These are phyloP conservation scores for Ceratobasidium sp. DNA, from an alignment of 1,284 basidiomycete species.

Conservation along the genomic window DNA sequence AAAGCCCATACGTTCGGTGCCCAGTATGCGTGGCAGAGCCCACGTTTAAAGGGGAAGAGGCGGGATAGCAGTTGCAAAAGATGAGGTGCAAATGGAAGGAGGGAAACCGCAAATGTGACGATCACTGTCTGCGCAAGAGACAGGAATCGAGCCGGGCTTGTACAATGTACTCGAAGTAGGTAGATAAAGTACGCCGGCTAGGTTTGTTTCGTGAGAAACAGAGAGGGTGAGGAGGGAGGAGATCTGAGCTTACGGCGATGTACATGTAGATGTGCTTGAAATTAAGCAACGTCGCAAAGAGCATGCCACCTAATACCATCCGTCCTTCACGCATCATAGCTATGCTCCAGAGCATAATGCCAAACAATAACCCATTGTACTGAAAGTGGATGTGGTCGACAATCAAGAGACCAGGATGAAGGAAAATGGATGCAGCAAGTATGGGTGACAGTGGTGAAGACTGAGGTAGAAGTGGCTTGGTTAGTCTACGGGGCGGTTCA, in stretches of 20 bases:
- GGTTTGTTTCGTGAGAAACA: conserved; percentile 9
- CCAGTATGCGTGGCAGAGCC: conserved; percentile 97
- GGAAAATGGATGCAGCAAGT: conserved; percentile 84
- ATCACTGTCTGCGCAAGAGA: conserved; percentile 87
- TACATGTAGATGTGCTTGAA: conserved; percentile 99
- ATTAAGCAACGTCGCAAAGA: conserved; percentile 91
- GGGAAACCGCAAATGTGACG: conserved; percentile 80
- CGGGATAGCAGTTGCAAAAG: conserved; percentile 86
- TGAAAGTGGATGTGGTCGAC: conserved; percentile 98
- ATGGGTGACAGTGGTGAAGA: conserved; percentile 68
- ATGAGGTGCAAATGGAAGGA: conserved; percentile 90
- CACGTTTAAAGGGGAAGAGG: conserved; percentile 94
- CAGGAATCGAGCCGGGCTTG: conserved; percentile 80
- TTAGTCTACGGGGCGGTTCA: conserved; percentile 67
- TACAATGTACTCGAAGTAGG: conserved; percentile 87
- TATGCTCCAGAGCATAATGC: conserved; percentile 92
- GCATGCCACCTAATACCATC: conserved; percentile 82
- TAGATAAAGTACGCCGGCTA: conserved; percentile 94
- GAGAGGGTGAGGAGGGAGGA: conserved; percentile 16
- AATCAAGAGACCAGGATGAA: conserved; percentile 94
- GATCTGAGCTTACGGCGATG: conserved; percentile 74
- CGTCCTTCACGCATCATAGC: conserved; percentile 87
- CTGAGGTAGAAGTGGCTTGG: conserved; percentile 74
- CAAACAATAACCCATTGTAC: conserved; percentile 96
- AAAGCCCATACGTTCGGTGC: conserved; percentile 95